These are phyloP conservation scores for Schizophyllum commune DNA, from an alignment of 1,284 basidiomycete species.

Conservation along the genomic window DNA sequence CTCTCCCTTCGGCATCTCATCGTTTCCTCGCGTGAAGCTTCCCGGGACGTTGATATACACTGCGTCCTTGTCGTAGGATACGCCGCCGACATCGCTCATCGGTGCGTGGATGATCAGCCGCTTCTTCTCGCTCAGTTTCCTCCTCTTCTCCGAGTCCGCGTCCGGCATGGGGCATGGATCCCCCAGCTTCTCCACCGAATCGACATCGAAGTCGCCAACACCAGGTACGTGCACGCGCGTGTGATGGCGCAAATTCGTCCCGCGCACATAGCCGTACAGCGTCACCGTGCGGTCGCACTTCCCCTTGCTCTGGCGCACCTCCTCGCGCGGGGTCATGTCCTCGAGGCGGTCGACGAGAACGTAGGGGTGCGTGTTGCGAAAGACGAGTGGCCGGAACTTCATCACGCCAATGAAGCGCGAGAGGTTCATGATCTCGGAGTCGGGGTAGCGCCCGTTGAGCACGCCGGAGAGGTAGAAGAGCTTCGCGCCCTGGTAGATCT, in stretches of 20 bases:
- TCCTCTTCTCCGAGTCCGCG: constrained; percentile 84
- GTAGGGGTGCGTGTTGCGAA: constrained; percentile 94
- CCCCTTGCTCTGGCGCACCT: constrained; percentile 69
- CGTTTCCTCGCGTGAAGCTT: constrained; percentile 73
- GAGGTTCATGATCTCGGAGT: constrained; percentile 93
- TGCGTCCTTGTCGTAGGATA: constrained; percentile 98
- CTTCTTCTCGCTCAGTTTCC: constrained; percentile 93
- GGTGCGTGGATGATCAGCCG: constrained; percentile 92
- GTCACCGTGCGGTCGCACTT: constrained; percentile 90
- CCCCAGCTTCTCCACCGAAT: constrained; percentile 67
- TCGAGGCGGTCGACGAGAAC: constrained; percentile 94
- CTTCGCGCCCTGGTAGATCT: constrained; percentile 98
- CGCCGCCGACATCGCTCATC: constrained; percentile 97
- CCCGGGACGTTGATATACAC: constrained; percentile 98
- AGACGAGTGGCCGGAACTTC: constrained; percentile 97
- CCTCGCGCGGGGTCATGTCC: constrained; percentile 88
- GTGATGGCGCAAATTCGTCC: constrained; percentile 77
- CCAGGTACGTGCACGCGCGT: constrained; percentile 95
- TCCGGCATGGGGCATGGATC: constrained; percentile 97
- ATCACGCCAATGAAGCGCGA: constrained; percentile 95
- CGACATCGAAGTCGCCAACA: constrained; percentile 80
- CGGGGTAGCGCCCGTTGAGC: constrained; percentile 96
- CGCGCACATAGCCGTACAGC: constrained; percentile 91
- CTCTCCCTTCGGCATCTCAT: constrained; percentile 71
- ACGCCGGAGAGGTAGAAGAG: constrained; percentile 98